Base-by-base conservation (phyloP, 352 stramenopile genomes). In the Phytophthora macrochlamydospora region DNA sequence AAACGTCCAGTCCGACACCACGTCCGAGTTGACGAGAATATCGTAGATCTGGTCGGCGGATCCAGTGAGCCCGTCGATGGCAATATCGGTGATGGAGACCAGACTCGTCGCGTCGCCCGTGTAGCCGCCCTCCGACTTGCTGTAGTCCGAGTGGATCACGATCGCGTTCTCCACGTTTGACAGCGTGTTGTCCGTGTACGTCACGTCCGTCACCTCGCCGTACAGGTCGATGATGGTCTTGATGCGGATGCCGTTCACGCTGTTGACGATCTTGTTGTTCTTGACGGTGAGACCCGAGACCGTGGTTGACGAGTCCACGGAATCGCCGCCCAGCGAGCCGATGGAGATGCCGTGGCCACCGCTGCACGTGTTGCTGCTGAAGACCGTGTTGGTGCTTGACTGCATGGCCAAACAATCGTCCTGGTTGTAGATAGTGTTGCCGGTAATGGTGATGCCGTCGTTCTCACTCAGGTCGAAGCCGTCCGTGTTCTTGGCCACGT, bases 371-470 rank as follows among this genome's bases (percentile, higher is more conserved):
- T 69, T 73, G 37, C 51, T 54, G 24, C 12, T 55, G 49, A 69
- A 69, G 8, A 63, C 13, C 0, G 62, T 69, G 62, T 69, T 59
- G 7, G 55, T 63, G 28, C 62, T 64, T 7, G 62, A 69, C 49
- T 64, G 55, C 62, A 69, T 65, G 4, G 55, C 62, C 4, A 69
- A n/a, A 35, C 62, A 72, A 24, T 72, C 64, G 48, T 64, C 64
- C 18, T 76, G 69, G 51, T 76, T 73, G 55, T 65, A 73, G 49
- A 76, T 67, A 3, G 29, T 67, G 59, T 76, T 76, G 51, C 59
- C 59, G 0, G 64, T 71, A 28, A 76, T 73, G 0, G 69, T 70
- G 1, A 76, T 18, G 50, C 67, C 57, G 37, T 67, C 54, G 49
- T 73, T 76, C 28, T 61, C 64, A 29, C 52, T 67, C 30, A 76